phyloP scores from a whole-genome alignment of 768 basidiomycete species.

The Gloeophyllum trabeum region DNA sequence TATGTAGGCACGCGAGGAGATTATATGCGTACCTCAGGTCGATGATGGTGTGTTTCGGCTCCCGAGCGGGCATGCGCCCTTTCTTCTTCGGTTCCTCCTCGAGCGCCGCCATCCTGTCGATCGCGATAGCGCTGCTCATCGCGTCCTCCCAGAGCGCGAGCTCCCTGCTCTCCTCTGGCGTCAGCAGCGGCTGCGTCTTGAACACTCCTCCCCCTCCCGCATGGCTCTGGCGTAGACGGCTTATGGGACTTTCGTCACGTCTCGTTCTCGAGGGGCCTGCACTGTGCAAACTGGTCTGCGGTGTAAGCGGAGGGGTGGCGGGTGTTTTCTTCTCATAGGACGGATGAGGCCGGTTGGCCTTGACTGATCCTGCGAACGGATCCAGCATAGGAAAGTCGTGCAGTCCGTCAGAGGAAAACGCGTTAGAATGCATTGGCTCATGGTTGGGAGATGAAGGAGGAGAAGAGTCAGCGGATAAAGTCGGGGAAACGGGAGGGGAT shows the following conservation, averaged over 20 bases:
- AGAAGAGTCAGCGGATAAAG: conserved; percentile 26
- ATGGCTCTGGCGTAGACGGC: too few relatives aligned
- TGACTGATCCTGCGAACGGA: conserved; percentile 51
- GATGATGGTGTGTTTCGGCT: too few relatives aligned
- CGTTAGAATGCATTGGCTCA: conserved; percentile 22
- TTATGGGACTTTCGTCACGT: too few relatives aligned
- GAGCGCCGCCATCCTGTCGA: too few relatives aligned
- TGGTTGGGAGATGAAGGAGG: conserved; percentile 38
- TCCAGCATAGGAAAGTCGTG: conserved; percentile 20
- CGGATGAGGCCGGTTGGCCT: conserved; percentile 29
- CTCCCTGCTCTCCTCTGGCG: too few relatives aligned
- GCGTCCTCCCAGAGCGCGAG: too few relatives aligned
- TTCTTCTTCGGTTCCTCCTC: too few relatives aligned
- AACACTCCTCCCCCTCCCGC: too few relatives aligned
- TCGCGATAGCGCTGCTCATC: too few relatives aligned
- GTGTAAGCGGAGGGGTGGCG: not conserved
- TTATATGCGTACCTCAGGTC: conserved; percentile 36
- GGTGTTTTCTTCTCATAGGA: conserved; percentile 30
- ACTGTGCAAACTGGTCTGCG: not conserved
- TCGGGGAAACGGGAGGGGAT: conserved; percentile 19
- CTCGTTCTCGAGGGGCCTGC: too few relatives aligned
- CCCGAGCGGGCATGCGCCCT: too few relatives aligned
- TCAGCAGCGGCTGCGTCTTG: too few relatives aligned
- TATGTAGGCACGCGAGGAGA: not conserved
- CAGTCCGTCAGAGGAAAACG: conserved; percentile 18